phyloP scores from a whole-genome alignment of 1,284 basidiomycete genomes.

The Ceratobasidium sp. region DNA sequence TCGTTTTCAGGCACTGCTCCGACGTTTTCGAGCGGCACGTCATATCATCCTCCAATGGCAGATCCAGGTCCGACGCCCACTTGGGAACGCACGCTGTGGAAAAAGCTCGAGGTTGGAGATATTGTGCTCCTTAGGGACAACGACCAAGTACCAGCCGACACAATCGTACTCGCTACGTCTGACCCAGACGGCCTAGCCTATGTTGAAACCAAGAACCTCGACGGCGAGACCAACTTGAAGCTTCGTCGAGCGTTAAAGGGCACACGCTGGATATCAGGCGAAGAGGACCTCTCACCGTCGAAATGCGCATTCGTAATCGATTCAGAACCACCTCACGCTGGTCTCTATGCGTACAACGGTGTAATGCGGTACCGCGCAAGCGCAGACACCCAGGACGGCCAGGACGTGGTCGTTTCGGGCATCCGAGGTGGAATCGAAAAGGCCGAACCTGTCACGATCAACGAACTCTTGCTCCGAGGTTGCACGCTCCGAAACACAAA shows the following conservation, averaged over 20 bases:
- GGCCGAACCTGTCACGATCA: constrained; percentile 81
- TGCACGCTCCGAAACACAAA: constrained; percentile 92
- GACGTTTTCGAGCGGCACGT: constrained; percentile 39
- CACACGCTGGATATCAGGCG: constrained; percentile 78
- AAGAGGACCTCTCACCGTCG: constrained; percentile 90
- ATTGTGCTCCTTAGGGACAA: constrained; percentile 89
- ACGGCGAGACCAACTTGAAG: constrained; percentile 97
- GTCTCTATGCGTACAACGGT: constrained; percentile 90
- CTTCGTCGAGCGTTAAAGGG: constrained; percentile 79
- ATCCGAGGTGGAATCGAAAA: constrained; percentile 57
- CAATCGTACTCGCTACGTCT: constrained; percentile 87
- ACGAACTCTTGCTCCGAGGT: constrained; percentile 91
- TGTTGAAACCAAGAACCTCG: constrained; percentile 93
- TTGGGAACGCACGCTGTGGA: constrained; percentile 98
- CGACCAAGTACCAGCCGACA: constrained; percentile 95
- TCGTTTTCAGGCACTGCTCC: constrained; percentile 43
- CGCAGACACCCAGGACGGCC: constrained; percentile 43
- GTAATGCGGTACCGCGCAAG: constrained; percentile 72
- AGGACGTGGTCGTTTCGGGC: constrained; percentile 50
- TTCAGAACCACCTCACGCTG: constrained; percentile 92
- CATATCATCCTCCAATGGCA: constrained; percentile 9
- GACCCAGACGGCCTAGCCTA: constrained; percentile 85
- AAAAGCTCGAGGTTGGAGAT: constrained; percentile 98
- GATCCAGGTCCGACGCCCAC: constrained; percentile 44
- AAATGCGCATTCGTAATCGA: constrained; percentile 77